A percentile compares a stretch with the other conserved stretches of the same genome.
phyloP scores from a whole-genome alignment of 148 eudicot genomes.

The Polygonum aviculare region DNA sequence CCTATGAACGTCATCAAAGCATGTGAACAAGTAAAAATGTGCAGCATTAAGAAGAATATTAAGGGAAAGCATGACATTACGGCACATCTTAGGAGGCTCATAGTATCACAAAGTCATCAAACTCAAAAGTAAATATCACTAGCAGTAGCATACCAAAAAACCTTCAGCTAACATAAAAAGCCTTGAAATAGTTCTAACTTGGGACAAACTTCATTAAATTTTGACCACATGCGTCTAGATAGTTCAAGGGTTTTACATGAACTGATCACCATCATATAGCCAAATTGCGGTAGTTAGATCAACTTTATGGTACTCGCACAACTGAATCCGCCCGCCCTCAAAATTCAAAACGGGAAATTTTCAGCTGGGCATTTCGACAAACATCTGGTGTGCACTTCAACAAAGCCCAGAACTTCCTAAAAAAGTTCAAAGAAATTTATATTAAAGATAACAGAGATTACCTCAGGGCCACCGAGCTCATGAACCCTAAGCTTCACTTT shows the following conservation, averaged over 20 bases:
- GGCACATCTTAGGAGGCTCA: not conserved
- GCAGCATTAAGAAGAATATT: not conserved
- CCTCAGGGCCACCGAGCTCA: slow-evolving; percentile 74
- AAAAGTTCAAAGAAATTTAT: no score
- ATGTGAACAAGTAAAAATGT: not conserved
- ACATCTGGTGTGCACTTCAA: not conserved
- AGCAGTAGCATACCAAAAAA: not conserved
- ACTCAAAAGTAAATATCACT: not conserved
- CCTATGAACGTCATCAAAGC: slow-evolving; percentile 32
- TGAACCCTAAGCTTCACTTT: slow-evolving; percentile 65
- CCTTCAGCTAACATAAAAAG: not conserved
- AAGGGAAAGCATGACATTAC: not conserved
- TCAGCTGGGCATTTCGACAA: not conserved
- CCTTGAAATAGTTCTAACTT: not conserved
- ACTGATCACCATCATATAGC: not conserved
- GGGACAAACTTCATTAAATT: not conserved
- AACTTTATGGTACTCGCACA: not conserved
- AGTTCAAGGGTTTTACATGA: not conserved
- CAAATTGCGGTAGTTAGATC: not conserved
- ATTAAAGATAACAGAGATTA: slow-evolving; percentile 9
- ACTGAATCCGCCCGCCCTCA: not conserved
- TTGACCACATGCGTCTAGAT: not conserved
- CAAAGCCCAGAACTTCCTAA: not conserved
- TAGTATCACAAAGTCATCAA: not conserved
- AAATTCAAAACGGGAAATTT: not conserved